phyloP scores from a whole-genome alignment of 257 asterid genomes.

The Thymus quinquecostatus region DNA sequence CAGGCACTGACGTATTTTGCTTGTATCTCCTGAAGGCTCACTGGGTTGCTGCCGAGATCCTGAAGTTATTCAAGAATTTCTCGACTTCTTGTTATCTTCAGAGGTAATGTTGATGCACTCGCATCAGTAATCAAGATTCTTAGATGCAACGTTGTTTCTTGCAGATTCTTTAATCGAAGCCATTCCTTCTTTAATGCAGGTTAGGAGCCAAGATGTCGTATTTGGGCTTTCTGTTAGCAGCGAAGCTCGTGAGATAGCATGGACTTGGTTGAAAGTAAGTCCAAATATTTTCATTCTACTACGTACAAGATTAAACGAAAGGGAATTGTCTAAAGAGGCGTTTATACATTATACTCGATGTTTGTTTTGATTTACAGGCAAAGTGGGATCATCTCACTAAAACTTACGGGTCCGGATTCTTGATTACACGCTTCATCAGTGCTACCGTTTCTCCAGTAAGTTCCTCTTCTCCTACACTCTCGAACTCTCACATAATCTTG shows the following conservation, averaged over 20 bases:
- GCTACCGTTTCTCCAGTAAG: conserved; percentile 81
- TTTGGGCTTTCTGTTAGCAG: conserved; percentile 68
- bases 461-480: conserved; percentile 31
- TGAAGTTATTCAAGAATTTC: conserved; percentile 70
- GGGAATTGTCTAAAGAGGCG: too few relatives aligned
- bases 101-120: conserved; percentile 54
- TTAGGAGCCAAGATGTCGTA: conserved; percentile 92
- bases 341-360: neutral
- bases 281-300: neutral
- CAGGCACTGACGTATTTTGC: conserved; percentile 31
- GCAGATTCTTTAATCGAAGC: conserved; percentile 5
- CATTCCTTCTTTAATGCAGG: conserved; percentile 48
- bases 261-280: conserved; percentile 91
- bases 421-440: conserved; percentile 72
- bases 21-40: conserved; percentile 52
- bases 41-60: conserved; percentile 74
- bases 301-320: neutral
- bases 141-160: conserved; percentile 1
- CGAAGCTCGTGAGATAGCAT: conserved; percentile 80
- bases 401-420: conserved; percentile 87
- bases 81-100: conserved; percentile 68
- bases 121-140: conserved; percentile 6
- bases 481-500: neutral
- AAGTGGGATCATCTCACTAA: conserved; percentile 76
- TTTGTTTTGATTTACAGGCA: conserved; percentile 48